phyloP scores from a whole-genome alignment of 331 rosid species.

The Malus hybrid region DNA sequence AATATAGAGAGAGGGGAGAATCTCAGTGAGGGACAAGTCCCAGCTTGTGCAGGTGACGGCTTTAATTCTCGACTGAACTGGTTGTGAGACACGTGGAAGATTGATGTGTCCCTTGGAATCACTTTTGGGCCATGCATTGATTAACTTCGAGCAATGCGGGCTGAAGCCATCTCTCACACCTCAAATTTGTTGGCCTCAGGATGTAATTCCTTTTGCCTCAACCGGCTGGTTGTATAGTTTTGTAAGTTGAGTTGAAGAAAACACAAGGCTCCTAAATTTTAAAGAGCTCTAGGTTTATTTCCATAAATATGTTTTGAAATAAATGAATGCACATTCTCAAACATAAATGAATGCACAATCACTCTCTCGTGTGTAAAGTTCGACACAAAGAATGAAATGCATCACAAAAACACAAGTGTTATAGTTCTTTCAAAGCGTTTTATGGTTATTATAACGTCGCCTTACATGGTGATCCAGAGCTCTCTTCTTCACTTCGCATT shows the following conservation, averaged over 20 bases:
- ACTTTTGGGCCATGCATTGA: neutral
- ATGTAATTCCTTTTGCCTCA: neutral
- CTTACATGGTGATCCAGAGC: too few species aligned
- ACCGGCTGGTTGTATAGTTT: conserved; percentile 32
- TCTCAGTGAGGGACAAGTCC: neutral
- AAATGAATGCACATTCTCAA: neutral
- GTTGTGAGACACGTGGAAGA: neutral
- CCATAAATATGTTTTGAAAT: conserved; percentile 20
- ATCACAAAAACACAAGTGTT: too few species aligned
- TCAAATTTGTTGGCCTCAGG: neutral
- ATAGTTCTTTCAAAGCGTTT: too few species aligned
- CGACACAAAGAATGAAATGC: too few species aligned
- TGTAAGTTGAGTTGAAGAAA: conserved; percentile 20
- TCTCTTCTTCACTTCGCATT: too few species aligned
- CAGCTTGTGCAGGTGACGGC: too few species aligned
- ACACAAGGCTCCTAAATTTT: conserved; percentile 24
- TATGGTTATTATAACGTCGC: too few species aligned
- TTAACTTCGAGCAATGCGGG: neutral
- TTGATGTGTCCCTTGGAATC: neutral
- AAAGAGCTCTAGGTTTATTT: conserved; percentile 17
- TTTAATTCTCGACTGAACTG: too few species aligned
- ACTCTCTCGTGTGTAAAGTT: neutral
- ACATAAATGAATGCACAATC: neutral
- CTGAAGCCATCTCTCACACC: neutral
- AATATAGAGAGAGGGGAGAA: neutral